Percentiles rank a stretch among this genome's conserved stretches.
Evolutionary conservation across 2,329 filamentous ascomycete species (phyloP).

Genomic region (Neofusicoccum parvum): DNA sequence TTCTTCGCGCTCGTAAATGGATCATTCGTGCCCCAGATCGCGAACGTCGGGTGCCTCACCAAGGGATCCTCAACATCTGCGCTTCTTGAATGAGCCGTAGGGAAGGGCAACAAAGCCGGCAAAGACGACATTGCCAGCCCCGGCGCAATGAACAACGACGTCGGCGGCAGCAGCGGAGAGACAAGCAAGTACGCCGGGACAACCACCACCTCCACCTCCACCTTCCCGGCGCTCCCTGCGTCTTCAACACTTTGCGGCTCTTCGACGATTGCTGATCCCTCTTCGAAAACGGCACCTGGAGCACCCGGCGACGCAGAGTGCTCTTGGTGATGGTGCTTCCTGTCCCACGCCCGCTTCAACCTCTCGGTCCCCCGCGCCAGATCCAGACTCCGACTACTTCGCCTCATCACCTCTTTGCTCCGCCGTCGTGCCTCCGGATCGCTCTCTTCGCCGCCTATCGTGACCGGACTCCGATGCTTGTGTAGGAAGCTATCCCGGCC

Average conservation of each 20-base stretch:
- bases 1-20: constrained; percentile 68
- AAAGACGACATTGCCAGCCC: constrained; percentile 10
- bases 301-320: too few species aligned
- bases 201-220: too few species aligned
- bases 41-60: constrained; percentile 55
- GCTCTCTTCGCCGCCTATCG: constrained; percentile 52
- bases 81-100: neutral
- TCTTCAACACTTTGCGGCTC: neutral
- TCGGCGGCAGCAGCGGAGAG: constrained; percentile 50
- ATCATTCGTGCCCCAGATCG: constrained; percentile 75
- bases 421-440: constrained; percentile 40
- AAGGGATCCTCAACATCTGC: neutral
- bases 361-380: constrained; percentile 1
- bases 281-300: too few species aligned
- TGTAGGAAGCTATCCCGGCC: too few species aligned
- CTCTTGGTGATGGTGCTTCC: neutral
- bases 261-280: too few species aligned
- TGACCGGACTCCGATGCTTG: neutral
- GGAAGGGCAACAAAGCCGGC: neutral
- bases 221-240: neutral
- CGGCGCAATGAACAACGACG: constrained; percentile 40
- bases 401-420: neutral
- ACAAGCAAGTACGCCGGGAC: constrained; percentile 45
- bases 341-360: neutral
- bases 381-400: neutral